Evolutionary conservation across 306 rosid genomes (phyloP), one percentile per base, ranked within the genome.

Genomic region (Fragaria nilgerrensis): DNA sequence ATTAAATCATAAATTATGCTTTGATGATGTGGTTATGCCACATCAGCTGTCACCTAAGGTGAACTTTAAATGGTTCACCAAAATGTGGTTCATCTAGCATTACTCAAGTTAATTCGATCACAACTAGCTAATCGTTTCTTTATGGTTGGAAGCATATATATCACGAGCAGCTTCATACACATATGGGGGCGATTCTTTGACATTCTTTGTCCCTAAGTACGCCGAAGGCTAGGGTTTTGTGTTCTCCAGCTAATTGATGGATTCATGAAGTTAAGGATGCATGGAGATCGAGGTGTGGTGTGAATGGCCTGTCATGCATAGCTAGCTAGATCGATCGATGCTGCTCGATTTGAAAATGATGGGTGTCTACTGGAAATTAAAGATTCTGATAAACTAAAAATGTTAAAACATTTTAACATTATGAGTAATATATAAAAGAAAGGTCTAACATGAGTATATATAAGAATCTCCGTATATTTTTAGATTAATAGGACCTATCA

Each of bases 101-200:
- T n/a, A n/a, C n/a, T n/a, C n/a, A n/a, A n/a, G 55, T 49, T 9
- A 1, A 43, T 1, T 41, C 44, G 10, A 7, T 47, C 52, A 47
- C 58, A 70, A 50, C 63, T 55, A 49, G 58, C 27, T 36, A 62
- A 75, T 2, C 19, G 41, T 45, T 71, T 47, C 65, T 55, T 78
- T 78, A 73, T 70, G 52, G 48, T 86, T 90, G 90, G 94, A 87
- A 84, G 84, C 84, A 84, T 81, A 69, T 79, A 84, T 81, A 72
- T 81, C 77, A 66, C 67, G 27, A 45, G 83, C 78, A 55, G 61
- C 79, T 68, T 75, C 81, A 68, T 20, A 13, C 5, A 12, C 1
- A 32, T 34, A 64, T 53, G 77, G 50, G 6, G 50, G 52, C 36
- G 77, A 55, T 37, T 37, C 19, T 39, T 5, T 25, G 5, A 0